phyloP scores from a whole-genome alignment of 306 rosid species.

The Quercus parvula region DNA sequence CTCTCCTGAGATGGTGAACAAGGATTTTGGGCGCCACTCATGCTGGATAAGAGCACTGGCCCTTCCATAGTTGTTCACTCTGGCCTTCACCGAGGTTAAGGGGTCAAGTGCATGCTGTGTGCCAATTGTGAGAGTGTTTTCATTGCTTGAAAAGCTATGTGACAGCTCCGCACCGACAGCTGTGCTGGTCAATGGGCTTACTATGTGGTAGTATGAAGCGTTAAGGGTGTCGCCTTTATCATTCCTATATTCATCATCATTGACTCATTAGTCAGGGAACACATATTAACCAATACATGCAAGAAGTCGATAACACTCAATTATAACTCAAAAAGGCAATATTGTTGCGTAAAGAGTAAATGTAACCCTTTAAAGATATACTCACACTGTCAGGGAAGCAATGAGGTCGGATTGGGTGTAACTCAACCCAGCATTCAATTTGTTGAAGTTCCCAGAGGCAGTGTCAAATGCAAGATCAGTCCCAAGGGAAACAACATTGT shows the following conservation, averaged over 20 bases:
- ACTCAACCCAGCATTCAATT: constrained; percentile 78
- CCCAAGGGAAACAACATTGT: constrained; percentile 57
- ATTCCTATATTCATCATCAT: constrained; percentile 45
- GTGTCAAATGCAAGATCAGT: constrained; percentile 87
- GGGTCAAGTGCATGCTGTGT: constrained; percentile 88
- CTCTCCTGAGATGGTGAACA: constrained; percentile 81
- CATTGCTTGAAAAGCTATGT: constrained; percentile 72
- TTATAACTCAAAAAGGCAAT: not conserved
- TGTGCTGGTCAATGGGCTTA: constrained; percentile 78
- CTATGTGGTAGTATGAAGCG: constrained; percentile 77
- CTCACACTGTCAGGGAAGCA: constrained; percentile 83
- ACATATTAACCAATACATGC: not conserved
- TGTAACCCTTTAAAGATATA: constrained; percentile 1
- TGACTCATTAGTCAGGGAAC: constrained; percentile 8
- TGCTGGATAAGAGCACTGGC: constrained; percentile 87
- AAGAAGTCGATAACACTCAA: not conserved
- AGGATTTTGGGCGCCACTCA: constrained; percentile 76
- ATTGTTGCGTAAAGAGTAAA: not conserved
- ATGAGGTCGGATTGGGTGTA: constrained; percentile 67
- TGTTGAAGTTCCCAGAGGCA: constrained; percentile 73
- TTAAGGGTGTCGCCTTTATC: constrained; percentile 73
- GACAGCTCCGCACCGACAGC: constrained; percentile 92
- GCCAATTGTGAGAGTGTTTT: constrained; percentile 72
- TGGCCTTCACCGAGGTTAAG: constrained; percentile 71
- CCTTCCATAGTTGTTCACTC: constrained; percentile 80